Conservation (phyloP, 2,329 filamentous ascomycete species). For the Ophiognomonia clavigignenti-juglandacearum region DNA sequence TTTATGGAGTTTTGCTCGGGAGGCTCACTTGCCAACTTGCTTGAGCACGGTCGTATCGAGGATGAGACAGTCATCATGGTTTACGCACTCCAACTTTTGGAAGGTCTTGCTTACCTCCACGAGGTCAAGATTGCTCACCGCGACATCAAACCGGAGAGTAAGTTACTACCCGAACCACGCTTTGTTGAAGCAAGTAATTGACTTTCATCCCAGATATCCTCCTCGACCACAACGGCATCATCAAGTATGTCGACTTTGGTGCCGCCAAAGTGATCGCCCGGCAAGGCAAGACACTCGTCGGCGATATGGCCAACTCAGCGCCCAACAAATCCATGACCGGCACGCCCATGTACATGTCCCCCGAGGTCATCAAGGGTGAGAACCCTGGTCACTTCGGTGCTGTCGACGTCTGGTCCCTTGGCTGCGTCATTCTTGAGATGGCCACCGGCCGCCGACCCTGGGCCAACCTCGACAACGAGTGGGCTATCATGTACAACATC, state of each 20-base stretch:
- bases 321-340: slow-evolving; percentile 92
- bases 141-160: slow-evolving; percentile 96
- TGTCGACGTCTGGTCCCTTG: slow-evolving; percentile 93
- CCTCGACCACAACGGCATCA: slow-evolving; percentile 94
- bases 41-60: slow-evolving; percentile 95
- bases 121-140: slow-evolving; percentile 89
- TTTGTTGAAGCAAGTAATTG: too few relatives aligned
- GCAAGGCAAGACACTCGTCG: slow-evolving; percentile 80
- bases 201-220: slow-evolving; percentile 71
- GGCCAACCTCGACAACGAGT: slow-evolving; percentile 96
- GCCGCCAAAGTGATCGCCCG: slow-evolving; percentile 95
- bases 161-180: too few relatives aligned
- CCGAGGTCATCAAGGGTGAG: slow-evolving; percentile 93
- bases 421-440: slow-evolving; percentile 97
- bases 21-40: slow-evolving; percentile 79
- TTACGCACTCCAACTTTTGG: slow-evolving; percentile 87
- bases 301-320: slow-evolving; percentile 54
- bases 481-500: slow-evolving; percentile 99
- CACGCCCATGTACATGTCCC: slow-evolving; percentile 99
- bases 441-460: slow-evolving; percentile 90
- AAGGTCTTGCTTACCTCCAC: slow-evolving; percentile 90
- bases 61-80: slow-evolving; percentile 98
- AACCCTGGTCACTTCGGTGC: slow-evolving; percentile 75
- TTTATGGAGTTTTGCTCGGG: slow-evolving; percentile 99
- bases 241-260: slow-evolving; percentile 98